Conservation (phyloP, 805 yeast species). For the Suhomyces emberorum region DNA sequence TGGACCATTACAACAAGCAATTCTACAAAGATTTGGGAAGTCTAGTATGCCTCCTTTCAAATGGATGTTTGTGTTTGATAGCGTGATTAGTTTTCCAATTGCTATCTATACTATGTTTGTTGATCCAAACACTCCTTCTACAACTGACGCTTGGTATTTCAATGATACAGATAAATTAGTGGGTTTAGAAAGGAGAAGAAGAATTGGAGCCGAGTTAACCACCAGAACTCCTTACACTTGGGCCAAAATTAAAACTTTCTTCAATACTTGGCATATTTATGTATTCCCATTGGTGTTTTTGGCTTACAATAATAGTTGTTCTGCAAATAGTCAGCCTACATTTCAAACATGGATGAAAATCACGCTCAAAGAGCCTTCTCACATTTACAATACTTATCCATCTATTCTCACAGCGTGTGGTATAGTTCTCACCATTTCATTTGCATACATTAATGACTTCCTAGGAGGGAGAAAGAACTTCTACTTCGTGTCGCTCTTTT, state of each 20-base stretch:
- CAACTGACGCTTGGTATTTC: slow-evolving; percentile 42
- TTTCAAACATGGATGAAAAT: slow-evolving; percentile 37
- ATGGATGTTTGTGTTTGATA: slow-evolving; percentile 49
- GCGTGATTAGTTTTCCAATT: slow-evolving; percentile 33
- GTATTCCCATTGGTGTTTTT: slow-evolving; percentile 41
- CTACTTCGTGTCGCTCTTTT: slow-evolving; percentile 35
- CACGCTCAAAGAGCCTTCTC: slow-evolving; percentile 23
- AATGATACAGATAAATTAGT: slow-evolving; percentile 41
- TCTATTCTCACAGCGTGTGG: slow-evolving; percentile 23
- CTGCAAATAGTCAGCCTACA: slow-evolving; percentile 35
- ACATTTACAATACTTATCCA: slow-evolving; percentile 33
- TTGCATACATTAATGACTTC: slow-evolving; percentile 25
- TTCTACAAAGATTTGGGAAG: slow-evolving; percentile 18
- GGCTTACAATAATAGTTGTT: slow-evolving; percentile 34
- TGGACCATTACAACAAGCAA: slow-evolving; percentile 37
- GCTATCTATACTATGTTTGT: slow-evolving; percentile 42
- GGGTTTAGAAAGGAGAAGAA: slow-evolving; percentile 42
- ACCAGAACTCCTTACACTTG: slow-evolving; percentile 40
- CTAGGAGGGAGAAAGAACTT: slow-evolving; percentile 34
- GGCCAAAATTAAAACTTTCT: slow-evolving; percentile 38
- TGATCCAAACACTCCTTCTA: slow-evolving; percentile 47
- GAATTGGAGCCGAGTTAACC: slow-evolving; percentile 38
- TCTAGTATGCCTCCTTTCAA: slow-evolving; percentile 32
- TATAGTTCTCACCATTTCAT: slow-evolving; percentile 3
- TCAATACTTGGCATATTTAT: slow-evolving; percentile 48